Evolutionary conservation across 2,329 filamentous ascomycete species (phyloP), one percentile per base, ranked within the genome.

Genomic region (Sclerotinia glacialis): DNA sequence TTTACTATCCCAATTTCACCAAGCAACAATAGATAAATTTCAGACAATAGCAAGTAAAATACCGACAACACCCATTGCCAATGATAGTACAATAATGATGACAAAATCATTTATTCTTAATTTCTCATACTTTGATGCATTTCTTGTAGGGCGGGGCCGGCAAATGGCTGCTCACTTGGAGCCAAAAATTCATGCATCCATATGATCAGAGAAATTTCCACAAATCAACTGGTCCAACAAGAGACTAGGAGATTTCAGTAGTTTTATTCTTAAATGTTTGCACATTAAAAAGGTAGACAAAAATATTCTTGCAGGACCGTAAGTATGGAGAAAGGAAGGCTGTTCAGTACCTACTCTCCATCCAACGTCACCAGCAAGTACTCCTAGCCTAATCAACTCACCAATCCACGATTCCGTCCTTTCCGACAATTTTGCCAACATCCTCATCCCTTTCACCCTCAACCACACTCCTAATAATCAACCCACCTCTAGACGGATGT

Each of bases 361-460:
- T 14, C n/a, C 14, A 56, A 11, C 14, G 14, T 8, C 5, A 40
- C 21, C 21, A 18, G 21, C n/a, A 42, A 56, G 8, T 1, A 23
- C 37, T 11, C 11, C 8, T n/a, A 6, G n/a, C 3, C 9, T 18
- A 26, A 5, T 8, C 1, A 40, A 23, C 18, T 59, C 23, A 65
- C 44, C 42, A 60, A 26, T 54, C n/a, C 14, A 58, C 14, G 11
- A 65, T 7, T 1, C 67, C 55, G 55, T 63, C 64, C 58, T 70
- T 66, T 54, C 53, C 49, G 53, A 81, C 68, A 14, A 78, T 72
- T 69, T 74, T 79, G 16, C 80, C 80, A 44, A 75, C 75, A 71
- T 82, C 78, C 1, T 59, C 74, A 76, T 82, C 80, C 44, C 78
- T 73, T 59, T 74, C 67, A 0, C 80, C 80, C 65, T 81, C 77